phyloP scores from a whole-genome alignment of 139 green algal species.

The Micractinium sp. region DNA sequence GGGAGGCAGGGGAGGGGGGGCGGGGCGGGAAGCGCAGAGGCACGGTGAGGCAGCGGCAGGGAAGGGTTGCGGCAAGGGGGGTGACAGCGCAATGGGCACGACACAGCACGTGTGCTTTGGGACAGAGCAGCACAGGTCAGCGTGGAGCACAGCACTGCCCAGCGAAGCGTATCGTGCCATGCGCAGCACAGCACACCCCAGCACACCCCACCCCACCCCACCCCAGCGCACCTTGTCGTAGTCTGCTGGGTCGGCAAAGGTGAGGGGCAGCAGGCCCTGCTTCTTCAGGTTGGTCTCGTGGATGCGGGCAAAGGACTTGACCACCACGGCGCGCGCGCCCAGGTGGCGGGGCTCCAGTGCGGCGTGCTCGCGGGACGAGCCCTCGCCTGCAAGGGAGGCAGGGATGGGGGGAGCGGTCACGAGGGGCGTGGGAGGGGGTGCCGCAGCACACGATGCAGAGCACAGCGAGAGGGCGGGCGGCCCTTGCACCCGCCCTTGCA shows the following conservation, averaged over 20 bases:
- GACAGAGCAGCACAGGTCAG: neutral
- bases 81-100: too few species aligned
- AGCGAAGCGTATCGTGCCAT: neutral
- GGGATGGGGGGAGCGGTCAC: neutral
- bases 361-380: constrained; percentile 90
- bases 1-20: neutral
- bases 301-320: constrained; percentile 96
- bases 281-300: constrained; percentile 99
- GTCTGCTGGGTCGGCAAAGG: constrained; percentile 89
- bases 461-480: too few species aligned
- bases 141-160: neutral
- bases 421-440: neutral
- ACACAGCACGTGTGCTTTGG: too few species aligned
- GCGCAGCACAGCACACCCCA: neutral
- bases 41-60: too few species aligned
- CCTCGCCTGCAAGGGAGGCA: constrained; percentile 60
- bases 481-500: neutral
- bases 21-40: too few species aligned
- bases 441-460: neutral
- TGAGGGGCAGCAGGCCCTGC: constrained; percentile 90
- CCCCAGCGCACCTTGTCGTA: constrained; percentile 85
- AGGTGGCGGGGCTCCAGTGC: constrained; percentile 95
- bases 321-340: constrained; percentile 87
- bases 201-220: neutral
- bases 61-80: neutral